Conservation (phyloP, 345 rosid species). For the Geranium rotundifolium region DNA sequence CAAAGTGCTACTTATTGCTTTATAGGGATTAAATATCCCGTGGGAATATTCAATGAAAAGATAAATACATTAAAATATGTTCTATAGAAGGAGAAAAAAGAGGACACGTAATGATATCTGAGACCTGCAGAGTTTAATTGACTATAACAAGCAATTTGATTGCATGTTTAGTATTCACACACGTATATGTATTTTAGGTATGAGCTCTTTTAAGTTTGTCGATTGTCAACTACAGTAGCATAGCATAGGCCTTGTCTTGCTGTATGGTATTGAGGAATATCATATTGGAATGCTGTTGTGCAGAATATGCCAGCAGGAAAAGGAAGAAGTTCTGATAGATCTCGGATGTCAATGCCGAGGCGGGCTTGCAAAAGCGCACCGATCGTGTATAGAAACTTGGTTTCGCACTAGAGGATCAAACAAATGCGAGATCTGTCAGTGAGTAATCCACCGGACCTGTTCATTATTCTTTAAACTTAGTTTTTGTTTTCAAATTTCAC, state of each 20-base stretch:
- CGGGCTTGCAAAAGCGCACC: slow-evolving; percentile 70
- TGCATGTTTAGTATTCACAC: background rate
- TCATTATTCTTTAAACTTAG: background rate
- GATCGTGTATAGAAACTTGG: slow-evolving; percentile 81
- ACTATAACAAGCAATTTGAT: too few relatives aligned
- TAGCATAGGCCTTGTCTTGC: background rate
- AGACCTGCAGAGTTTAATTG: too few relatives aligned
- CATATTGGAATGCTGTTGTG: slow-evolving; percentile 9
- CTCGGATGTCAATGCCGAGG: slow-evolving; percentile 87
- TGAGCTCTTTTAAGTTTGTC: background rate
- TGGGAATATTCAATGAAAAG: too few relatives aligned
- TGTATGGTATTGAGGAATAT: background rate
- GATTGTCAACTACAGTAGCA: too few relatives aligned
- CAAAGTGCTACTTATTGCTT: background rate
- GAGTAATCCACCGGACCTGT: slow-evolving; percentile 18
- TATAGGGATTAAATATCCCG: background rate
- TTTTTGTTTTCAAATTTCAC: background rate
- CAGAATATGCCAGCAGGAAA: slow-evolving; percentile 85
- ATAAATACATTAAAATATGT: too few relatives aligned
- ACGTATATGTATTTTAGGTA: background rate
- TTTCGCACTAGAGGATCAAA: slow-evolving; percentile 77
- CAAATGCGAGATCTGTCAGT: slow-evolving; percentile 89
- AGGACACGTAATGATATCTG: too few relatives aligned
- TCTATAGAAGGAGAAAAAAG: too few relatives aligned
- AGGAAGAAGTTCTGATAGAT: slow-evolving; percentile 66